Base-by-base conservation (phyloP, 768 basidiomycete genomes). In the Trichaptum fuscoviolaceum region DNA sequence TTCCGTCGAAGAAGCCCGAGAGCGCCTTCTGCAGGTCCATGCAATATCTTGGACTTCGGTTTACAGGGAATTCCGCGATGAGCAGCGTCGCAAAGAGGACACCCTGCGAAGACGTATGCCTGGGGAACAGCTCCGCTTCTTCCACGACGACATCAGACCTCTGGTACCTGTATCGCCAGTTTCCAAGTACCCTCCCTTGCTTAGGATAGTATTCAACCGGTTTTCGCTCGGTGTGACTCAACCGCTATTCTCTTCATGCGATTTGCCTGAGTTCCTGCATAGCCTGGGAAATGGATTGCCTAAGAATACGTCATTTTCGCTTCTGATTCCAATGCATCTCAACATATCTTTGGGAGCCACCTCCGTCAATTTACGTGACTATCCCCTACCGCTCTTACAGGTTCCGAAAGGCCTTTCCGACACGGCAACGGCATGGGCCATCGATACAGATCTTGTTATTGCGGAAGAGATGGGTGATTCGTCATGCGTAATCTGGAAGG, bases 301-400 rank as follows among this genome's bases (percentile, higher is more conserved):
- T 2, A 76, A 75, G 18, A 84, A 89, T 64, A 90, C 89, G 0
- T 71, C 85, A 70, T 97, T 89, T 74, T 88, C 91, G 12, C 80
- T 98, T 26, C 82, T 97, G 69, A 78, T 96, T 23, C 95, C 96
- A 2, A 76, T 98, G 70, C 90, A 95, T 72, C 75, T 99, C 23
- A 82, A 84, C 36, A 86, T 93, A 75, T 81, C 85, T 1, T 78
- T 93, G 63, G 79, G 83, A 2, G 82, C 86, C n/a, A 76, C 88
- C 20, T 82, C 82, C 61, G 78, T 87, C 58, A 83, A 84, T 4
- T 80, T 96, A 9, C 88, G 96, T 35, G 95, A 96, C 77, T 96
- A 96, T 77, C 93, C 95, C 1, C 77, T 97, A 35, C 94, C 95
- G 0, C 75, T 98, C 63, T 76, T 95, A n/a, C 81, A 88, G 71